A percentile compares a stretch with the other conserved stretches of the same genome.
phyloP scores from a whole-genome alignment of 2,329 filamentous ascomycete species.

The Pseudocercospora vitis region DNA sequence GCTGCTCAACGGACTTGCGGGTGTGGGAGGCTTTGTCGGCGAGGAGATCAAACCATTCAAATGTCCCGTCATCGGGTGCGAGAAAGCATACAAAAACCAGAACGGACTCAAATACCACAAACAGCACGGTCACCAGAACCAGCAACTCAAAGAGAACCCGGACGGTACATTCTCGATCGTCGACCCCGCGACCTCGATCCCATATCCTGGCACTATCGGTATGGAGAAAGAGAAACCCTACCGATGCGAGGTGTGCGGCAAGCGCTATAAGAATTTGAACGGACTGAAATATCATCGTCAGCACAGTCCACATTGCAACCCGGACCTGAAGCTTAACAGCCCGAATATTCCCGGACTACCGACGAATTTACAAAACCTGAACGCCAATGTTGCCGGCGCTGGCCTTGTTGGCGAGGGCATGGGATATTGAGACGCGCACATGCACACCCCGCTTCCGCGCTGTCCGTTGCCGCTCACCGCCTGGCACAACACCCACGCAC shows the following conservation, averaged over 20 bases:
- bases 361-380: constrained; percentile 45
- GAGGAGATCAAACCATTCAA: constrained; percentile 98
- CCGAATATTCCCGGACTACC: constrained; percentile 35
- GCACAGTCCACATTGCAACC: constrained; percentile 84
- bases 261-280: constrained; percentile 98
- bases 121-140: constrained; percentile 89
- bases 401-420: constrained; percentile 52
- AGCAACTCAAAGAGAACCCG: constrained; percentile 92
- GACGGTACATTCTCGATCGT: constrained; percentile 98
- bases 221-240: constrained; percentile 99
- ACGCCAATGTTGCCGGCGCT: constrained; percentile 53
- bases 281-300: constrained; percentile 84
- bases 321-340: constrained; percentile 64
- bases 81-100: constrained; percentile 99
- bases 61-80: constrained; percentile 95
- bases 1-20: constrained; percentile 56
- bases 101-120: constrained; percentile 94
- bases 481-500: constrained; percentile 16
- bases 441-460: constrained; percentile 18
- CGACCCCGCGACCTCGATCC: constrained; percentile 88
- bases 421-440: constrained; percentile 29
- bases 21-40: constrained; percentile 54
- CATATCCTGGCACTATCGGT: constrained; percentile 93
- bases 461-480: constrained; percentile 24
- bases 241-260: constrained; percentile 93